phyloP scores from a whole-genome alignment of 2,329 filamentous ascomycete species.

The Blumeriella jaapii region DNA sequence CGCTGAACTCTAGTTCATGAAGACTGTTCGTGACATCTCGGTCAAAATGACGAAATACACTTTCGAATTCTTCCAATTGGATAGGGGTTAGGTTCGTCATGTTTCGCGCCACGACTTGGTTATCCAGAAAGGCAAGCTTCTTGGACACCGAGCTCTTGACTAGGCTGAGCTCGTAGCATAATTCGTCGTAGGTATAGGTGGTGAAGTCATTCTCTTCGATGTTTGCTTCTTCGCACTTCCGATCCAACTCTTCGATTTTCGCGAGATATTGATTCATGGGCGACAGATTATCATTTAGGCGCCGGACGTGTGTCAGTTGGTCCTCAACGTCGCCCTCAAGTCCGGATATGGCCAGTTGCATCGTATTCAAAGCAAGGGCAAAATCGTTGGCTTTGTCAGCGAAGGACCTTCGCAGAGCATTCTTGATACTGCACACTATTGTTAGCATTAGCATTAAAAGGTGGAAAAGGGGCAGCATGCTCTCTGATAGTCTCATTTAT shows the following conservation, averaged over 20 bases:
- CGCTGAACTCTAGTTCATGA: slow-evolving; percentile 89
- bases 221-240: slow-evolving; percentile 88
- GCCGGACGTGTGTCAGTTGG: slow-evolving; percentile 76
- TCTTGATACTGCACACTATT: slow-evolving; percentile 62
- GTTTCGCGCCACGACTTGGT: slow-evolving; percentile 93
- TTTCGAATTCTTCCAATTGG: slow-evolving; percentile 96
- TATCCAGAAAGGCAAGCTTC: slow-evolving; percentile 92
- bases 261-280: slow-evolving; percentile 87
- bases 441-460: slow-evolving; percentile 24
- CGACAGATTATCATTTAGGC: slow-evolving; percentile 72
- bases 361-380: slow-evolving; percentile 84
- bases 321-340: slow-evolving; percentile 95
- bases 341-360: slow-evolving; percentile 91
- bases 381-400: slow-evolving; percentile 99
- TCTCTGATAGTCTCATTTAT: slow-evolving; percentile 99
- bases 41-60: slow-evolving; percentile 96
- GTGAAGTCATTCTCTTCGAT: slow-evolving; percentile 99
- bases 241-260: slow-evolving; percentile 75
- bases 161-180: slow-evolving; percentile 83
- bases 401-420: slow-evolving; percentile 80
- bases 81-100: slow-evolving; percentile 99
- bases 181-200: slow-evolving; percentile 96
- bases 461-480: slow-evolving; percentile 34
- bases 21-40: slow-evolving; percentile 83
- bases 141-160: slow-evolving; percentile 90